Base-by-base conservation (phyloP, 495 filamentous ascomycete species). In the Podospora bellae-mahoneyi region DNA sequence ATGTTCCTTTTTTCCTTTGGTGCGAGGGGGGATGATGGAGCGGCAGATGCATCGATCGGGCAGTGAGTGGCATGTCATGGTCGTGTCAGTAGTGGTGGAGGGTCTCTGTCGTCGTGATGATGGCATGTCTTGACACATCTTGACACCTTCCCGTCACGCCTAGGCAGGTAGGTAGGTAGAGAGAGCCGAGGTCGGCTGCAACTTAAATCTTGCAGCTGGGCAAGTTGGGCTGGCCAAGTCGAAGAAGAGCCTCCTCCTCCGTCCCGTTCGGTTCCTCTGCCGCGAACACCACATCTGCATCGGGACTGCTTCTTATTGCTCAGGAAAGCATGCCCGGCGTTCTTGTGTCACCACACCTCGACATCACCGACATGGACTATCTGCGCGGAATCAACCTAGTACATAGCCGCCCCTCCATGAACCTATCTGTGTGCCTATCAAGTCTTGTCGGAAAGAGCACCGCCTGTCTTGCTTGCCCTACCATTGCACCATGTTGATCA, bases 131-230 rank as follows among this genome's bases (percentile, higher is more conserved):
- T n/a, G 56, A 20, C 55, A 58, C 56, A 32, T 23, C n/a, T 58
- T 58, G 18, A 48, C 39, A 10, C 39, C 5, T 39, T 6, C 34
- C 3, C 10, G 5, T 10, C 6, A 39, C 5, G 5, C 6, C 34
- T 39, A 39, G 6, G 5, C 5, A 23, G 34, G 34, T 6, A 39
- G 34, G 58, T 20, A 15, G 27, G 19, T 27, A 16, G 20, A 57
- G 10, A 20, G 34, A 63, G 61, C 61, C 61, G 61, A 63, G 61
- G 61, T 63, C 61, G 61, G 61, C 32, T 63, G 61, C 61, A 44
- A 63, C 61, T 32, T 63, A 63, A 63, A 63, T 63, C 61, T 63
- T 48, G 27, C 5, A 48, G 39, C 18, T 48, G 39, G 39, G 39
- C 39, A 48, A 39, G 7, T 48, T 10, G 39, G 39, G 15, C 39